Evolutionary conservation across 768 basidiomycete genomes (phyloP), one percentile per base, ranked within the genome.

Genomic region (Lactifluus volemus): DNA sequence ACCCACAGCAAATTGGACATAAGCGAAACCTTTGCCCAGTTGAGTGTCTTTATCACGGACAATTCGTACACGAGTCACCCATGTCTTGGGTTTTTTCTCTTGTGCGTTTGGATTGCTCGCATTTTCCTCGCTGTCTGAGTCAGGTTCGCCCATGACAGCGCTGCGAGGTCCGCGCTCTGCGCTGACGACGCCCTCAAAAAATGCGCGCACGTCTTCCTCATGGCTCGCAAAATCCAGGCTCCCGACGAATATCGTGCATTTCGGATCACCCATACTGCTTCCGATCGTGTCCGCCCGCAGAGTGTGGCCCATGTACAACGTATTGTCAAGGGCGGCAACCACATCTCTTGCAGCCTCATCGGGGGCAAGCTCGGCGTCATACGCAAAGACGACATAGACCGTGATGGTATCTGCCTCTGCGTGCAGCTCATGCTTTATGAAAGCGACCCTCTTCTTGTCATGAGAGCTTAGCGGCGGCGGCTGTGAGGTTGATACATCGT

Each of bases 1-100:
- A 11, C 30, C 87, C 71, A 96, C 96, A 58, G 77, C 71, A 64
- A 98, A 91, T 67, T 92, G 86, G 19, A 98, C 85, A 68, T 98
- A 97, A 10, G 89, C 92, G 71, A 98, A 95, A 5, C 95, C 95
- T 74, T 96, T 97, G 12, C 95, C 96, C 14, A 98, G 81, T 66
- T 93, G 92, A 1, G 92, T 97, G 60, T 89, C 92, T 66, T 84
- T 84, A 71, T 98, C 96, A 50, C 91, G 81, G 54, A 97, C 80
- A 67, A 97, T 84, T 47, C 96, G 81, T n/a, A 97, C 92, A 39
- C 82, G 83, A 8, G 80, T 83, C 17, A 95, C 91, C 89, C 89
- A 92, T 14, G 78, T 71, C 45, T 72, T 71, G 7, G 70, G 69
- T 63, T 77, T 81, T 58, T 73, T 32, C 19, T 70, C 74, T 8